Evolutionary conservation across 345 rosid genomes (phyloP).

Genomic region (Carallia pectinifolia): DNA sequence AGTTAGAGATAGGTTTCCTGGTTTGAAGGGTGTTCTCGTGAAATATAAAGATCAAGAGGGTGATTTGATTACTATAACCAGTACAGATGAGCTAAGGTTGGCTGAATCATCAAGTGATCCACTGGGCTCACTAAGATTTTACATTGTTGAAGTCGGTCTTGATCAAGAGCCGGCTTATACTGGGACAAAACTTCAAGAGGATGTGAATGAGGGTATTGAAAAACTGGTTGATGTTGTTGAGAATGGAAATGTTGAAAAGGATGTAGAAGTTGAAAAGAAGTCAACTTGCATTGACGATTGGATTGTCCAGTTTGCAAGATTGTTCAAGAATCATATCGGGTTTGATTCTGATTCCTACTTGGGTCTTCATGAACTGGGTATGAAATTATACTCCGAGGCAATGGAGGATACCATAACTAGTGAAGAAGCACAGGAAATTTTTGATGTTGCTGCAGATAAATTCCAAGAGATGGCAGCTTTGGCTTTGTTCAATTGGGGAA

Average conservation of each 20-base stretch:
- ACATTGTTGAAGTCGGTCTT: constrained; percentile 63
- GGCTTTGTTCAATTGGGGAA: constrained; percentile 96
- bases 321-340: constrained; percentile 93
- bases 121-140: constrained; percentile 67
- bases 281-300: constrained; percentile 63
- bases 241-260: constrained; percentile 45
- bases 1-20: constrained; percentile 74
- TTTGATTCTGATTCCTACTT: constrained; percentile 90
- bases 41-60: constrained; percentile 89
- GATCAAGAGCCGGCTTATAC: constrained; percentile 91
- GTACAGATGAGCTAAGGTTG: constrained; percentile 71
- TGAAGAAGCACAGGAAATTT: constrained; percentile 84
- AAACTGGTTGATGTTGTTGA: constrained; percentile 33
- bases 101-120: constrained; percentile 56
- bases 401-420: constrained; percentile 85
- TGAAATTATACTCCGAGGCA: constrained; percentile 91
- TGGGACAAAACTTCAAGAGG: constrained; percentile 39
- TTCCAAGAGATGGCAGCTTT: constrained; percentile 98
- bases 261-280: constrained; percentile 35
- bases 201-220: constrained; percentile 28
- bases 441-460: constrained; percentile 77
- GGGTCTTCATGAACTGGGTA: constrained; percentile 91
- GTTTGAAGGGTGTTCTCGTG: constrained; percentile 67
- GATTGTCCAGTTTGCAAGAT: constrained; percentile 84
- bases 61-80: constrained; percentile 87